Evolutionary conservation across 106 monocot species (phyloP).

Genomic region (Phalaenopsis equestris): DNA sequence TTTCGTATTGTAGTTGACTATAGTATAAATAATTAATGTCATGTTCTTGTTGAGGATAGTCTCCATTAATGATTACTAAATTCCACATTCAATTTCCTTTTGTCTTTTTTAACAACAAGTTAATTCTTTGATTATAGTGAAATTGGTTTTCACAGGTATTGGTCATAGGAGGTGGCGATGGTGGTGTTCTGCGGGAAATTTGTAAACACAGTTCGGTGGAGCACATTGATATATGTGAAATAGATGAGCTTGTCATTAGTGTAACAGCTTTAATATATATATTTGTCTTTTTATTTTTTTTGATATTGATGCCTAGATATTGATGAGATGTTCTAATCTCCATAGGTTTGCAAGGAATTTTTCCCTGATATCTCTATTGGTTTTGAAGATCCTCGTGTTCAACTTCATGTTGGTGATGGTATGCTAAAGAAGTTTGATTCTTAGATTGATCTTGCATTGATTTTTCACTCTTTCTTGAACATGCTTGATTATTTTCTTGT

Average conservation of each 20-base stretch:
- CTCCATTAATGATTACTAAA: not conserved
- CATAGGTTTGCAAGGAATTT: slow-evolving; percentile 70
- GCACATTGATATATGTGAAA: slow-evolving; percentile 87
- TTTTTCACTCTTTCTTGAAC: not conserved
- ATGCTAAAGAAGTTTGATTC: slow-evolving; percentile 16
- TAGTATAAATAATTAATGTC: not conserved
- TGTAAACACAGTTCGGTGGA: slow-evolving; percentile 74
- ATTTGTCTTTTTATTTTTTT: not conserved
- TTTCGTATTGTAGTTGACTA: too few species aligned
- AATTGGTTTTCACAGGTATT: slow-evolving; percentile 47
- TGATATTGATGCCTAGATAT: not conserved
- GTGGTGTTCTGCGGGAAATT: slow-evolving; percentile 87
- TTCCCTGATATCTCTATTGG: slow-evolving; percentile 82
- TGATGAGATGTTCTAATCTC: not conserved
- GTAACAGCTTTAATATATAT: slow-evolving; percentile 24
- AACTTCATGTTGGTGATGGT: slow-evolving; percentile 94
- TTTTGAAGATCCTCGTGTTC: slow-evolving; percentile 91
- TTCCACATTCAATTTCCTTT: not conserved
- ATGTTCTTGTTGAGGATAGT: not conserved
- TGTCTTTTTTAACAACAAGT: not conserved
- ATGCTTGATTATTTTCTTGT: not conserved
- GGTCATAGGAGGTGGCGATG: slow-evolving; percentile 95
- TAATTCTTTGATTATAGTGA: not conserved
- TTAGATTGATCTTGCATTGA: not conserved
- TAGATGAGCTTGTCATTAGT: slow-evolving; percentile 84